phyloP scores from a whole-genome alignment of 1,139 yeast genomes.

The Nakaseomyces uthaithaninus region DNA sequence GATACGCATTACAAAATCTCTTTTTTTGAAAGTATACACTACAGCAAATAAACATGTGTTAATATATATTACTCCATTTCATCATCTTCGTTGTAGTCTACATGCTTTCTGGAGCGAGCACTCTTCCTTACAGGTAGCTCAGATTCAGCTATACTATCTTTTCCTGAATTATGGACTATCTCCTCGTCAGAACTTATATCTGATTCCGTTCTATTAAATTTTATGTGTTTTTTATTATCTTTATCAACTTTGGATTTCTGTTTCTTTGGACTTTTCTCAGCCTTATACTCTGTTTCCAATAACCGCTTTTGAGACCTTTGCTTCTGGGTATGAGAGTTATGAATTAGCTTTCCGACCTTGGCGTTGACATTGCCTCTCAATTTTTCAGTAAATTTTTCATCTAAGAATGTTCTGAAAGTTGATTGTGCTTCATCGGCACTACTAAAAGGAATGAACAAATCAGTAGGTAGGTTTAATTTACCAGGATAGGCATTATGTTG shows the following conservation, averaged over 20 bases:
- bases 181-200: slow-evolving; percentile 7
- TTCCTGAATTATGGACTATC: not conserved
- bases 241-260: not conserved
- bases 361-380: slow-evolving; percentile 23
- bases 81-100: slow-evolving; percentile 37
- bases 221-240: not conserved
- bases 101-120: slow-evolving; percentile 34
- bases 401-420: slow-evolving; percentile 26
- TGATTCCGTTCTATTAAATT: not conserved
- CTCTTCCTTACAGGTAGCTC: slow-evolving; percentile 36
- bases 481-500: slow-evolving; percentile 76
- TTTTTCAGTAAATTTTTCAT: slow-evolving; percentile 17
- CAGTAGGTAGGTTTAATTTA: slow-evolving; percentile 56
- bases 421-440: slow-evolving; percentile 33
- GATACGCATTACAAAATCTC: no score
- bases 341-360: slow-evolving; percentile 24
- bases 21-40: no score
- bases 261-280: slow-evolving; percentile 8
- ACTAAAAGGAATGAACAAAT: slow-evolving; percentile 52
- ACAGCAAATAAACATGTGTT: no score
- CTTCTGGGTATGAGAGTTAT: slow-evolving; percentile 27
- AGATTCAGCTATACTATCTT: slow-evolving; percentile 20
- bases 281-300: slow-evolving; percentile 23
- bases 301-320: slow-evolving; percentile 28
- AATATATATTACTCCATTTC: not conserved